phyloP scores from a whole-genome alignment of 2,329 filamentous ascomycete species.

The Colletotrichum cereale region DNA sequence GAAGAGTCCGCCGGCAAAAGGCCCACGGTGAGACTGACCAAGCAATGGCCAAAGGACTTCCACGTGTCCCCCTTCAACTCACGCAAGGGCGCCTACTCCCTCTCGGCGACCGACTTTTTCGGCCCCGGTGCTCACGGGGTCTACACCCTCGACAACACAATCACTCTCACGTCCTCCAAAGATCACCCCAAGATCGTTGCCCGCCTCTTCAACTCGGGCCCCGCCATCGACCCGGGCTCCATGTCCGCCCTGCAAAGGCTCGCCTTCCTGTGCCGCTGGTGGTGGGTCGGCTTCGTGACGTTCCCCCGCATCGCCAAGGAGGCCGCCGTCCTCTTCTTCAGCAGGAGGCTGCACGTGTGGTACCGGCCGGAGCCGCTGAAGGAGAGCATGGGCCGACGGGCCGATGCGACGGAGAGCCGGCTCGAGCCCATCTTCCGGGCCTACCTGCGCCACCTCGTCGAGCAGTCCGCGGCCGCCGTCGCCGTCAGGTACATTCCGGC shows the following conservation, averaged over 20 bases:
- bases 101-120: constrained; percentile 63
- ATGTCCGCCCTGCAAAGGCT: constrained; percentile 59
- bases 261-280: constrained; percentile 68
- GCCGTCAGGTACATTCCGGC: constrained; percentile 66
- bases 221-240: constrained; percentile 61
- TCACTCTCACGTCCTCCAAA: constrained; percentile 72
- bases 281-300: constrained; percentile 76
- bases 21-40: constrained; percentile 55
- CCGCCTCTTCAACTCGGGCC: constrained; percentile 66
- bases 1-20: constrained; percentile 42
- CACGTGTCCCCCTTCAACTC: constrained; percentile 83
- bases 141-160: constrained; percentile 67
- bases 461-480: constrained; percentile 58
- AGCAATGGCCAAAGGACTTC: constrained; percentile 77
- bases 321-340: constrained; percentile 69
- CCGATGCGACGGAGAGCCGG: constrained; percentile 61
- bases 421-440: constrained; percentile 62
- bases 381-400: constrained; percentile 66
- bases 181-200: constrained; percentile 71
- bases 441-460: constrained; percentile 64
- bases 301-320: constrained; percentile 75
- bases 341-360: constrained; percentile 71
- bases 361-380: constrained; percentile 72
- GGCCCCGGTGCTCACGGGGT: constrained; percentile 52
- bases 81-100: constrained; percentile 66